Evolutionary conservation across 257 asterid species (phyloP), one percentile per base, ranked within the genome.

Genomic region (Gentiana dahurica): DNA sequence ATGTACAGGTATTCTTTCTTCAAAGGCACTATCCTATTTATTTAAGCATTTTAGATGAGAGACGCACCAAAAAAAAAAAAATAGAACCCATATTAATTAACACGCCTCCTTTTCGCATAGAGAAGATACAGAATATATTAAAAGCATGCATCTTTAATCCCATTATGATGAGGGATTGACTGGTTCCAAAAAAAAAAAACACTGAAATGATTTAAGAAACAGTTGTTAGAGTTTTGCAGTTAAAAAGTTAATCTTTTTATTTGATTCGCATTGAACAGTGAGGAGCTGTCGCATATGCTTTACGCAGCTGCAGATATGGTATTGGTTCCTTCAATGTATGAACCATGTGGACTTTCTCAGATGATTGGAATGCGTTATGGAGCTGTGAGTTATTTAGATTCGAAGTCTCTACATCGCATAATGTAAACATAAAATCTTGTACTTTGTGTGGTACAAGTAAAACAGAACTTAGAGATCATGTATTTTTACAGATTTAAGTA

Each of bases 341-440:
- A 89, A 73, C 97, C 97, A 6, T 86, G 97, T 69, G 97, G 95
- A 59, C 89, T 89, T 55, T 71, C 95, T 73, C 97, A 89, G 68
- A 76, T 86, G 95, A 80, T 89, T 77, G 94, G 95, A 63, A 86
- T 89, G 97, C 89, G 94, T 49, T 86, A 89, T 50, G 97, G 97
- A 69, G 92, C 86, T 53, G 97, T 89, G 75, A 49, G 78, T 39
- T 24, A 24, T 24, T 24, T 24, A 24, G 24, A 24, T 24, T 24
- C 24, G 24, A 24, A 24, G 24, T 24, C 24, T 24, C 24, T 24
- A 24, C 24, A 15, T 15, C 24, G 24, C 24, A 15, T 15, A 15
- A 15, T 15, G 24, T 15, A 15, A 15, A 24, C 24, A 24, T 24
- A 24, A 24, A 24, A 24, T 24, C 24, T 24, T 24, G 24, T 24